These are phyloP conservation scores for Lodderomyces theae DNA, from an alignment of 1,139 yeast genomes.

Conservation along the genomic window DNA sequence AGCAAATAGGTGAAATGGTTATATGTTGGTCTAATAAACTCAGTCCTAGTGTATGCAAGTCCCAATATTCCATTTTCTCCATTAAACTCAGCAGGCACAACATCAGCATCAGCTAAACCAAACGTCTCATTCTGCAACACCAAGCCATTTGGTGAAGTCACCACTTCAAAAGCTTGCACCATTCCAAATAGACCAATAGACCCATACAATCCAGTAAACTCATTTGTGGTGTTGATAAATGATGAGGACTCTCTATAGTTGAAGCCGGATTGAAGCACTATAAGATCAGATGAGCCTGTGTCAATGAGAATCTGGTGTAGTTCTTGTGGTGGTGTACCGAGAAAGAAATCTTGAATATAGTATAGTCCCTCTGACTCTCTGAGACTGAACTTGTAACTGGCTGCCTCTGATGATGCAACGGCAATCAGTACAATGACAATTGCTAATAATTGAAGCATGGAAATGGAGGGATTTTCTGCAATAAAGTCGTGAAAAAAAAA, in stretches of 20 bases:
- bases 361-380: conserved; percentile 12
- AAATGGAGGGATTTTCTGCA: too few relatives aligned
- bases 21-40: conserved; percentile 15
- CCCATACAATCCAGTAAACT: conserved; percentile 16
- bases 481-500: too few relatives aligned
- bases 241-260: conserved; percentile 13
- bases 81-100: conserved; percentile 5
- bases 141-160: conserved; percentile 1
- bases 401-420: background rate
- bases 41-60: conserved; percentile 18
- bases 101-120: conserved; percentile 7
- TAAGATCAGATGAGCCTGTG: conserved; percentile 25
- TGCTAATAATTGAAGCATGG: background rate
- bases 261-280: conserved; percentile 15
- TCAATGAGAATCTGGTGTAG: conserved; percentile 18
- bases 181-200: conserved; percentile 15
- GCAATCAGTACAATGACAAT: background rate
- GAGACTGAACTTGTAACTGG: conserved; percentile 2
- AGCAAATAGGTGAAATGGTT: conserved; percentile 17
- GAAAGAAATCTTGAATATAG: conserved; percentile 14
- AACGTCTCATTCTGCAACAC: conserved; percentile 8
- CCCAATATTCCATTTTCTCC: conserved; percentile 20
- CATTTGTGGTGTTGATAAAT: conserved; percentile 11
- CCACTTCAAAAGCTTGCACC: background rate
- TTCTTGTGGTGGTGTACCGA: conserved; percentile 20